Conservation (phyloP, 305 asterid genomes). For the Ruellia speciosa region DNA sequence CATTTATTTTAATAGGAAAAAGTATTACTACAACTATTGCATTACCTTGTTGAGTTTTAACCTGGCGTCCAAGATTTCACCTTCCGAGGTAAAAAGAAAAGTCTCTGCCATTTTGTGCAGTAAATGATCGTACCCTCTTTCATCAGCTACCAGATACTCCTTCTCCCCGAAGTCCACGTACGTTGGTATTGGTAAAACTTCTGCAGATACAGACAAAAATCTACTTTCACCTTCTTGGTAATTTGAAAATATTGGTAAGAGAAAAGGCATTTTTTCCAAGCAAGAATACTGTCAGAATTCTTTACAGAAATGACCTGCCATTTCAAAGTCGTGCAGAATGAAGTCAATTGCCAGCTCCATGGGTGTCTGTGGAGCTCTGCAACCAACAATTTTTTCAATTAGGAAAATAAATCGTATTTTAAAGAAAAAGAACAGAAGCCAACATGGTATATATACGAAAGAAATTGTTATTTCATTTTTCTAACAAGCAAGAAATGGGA, state of each 20-base stretch:
- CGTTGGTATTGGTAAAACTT: conserved; percentile 89
- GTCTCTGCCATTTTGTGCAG: conserved; percentile 56
- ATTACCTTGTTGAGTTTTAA: conserved; percentile 76
- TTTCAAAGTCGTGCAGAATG: conserved; percentile 88
- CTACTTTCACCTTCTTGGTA: conserved; percentile 17
- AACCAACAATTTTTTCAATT: neutral
- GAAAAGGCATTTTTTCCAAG: neutral
- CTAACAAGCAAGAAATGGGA: neutral
- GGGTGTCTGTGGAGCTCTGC: conserved; percentile 71
- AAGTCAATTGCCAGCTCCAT: conserved; percentile 92
- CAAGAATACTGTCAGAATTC: neutral
- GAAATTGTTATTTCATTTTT: neutral
- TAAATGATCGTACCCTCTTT: conserved; percentile 83
- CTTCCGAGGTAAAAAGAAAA: conserved; percentile 50
- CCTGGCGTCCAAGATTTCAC: conserved; percentile 54
- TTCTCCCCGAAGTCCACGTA: conserved; percentile 78
- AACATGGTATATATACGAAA: neutral
- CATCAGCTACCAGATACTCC: conserved; percentile 77
- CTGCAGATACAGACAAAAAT: conserved; percentile 31
- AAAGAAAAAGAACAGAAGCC: neutral
- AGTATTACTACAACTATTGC: too few species aligned
- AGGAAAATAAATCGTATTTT: neutral
- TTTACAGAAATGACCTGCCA: conserved; percentile 59
- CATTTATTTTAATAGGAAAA: too few species aligned
- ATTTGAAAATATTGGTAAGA: neutral